A percentile compares a stretch with the other conserved stretches of the same genome.
Evolutionary conservation across 495 filamentous ascomycete species (phyloP).

Genomic region (Penicillium antarcticum): DNA sequence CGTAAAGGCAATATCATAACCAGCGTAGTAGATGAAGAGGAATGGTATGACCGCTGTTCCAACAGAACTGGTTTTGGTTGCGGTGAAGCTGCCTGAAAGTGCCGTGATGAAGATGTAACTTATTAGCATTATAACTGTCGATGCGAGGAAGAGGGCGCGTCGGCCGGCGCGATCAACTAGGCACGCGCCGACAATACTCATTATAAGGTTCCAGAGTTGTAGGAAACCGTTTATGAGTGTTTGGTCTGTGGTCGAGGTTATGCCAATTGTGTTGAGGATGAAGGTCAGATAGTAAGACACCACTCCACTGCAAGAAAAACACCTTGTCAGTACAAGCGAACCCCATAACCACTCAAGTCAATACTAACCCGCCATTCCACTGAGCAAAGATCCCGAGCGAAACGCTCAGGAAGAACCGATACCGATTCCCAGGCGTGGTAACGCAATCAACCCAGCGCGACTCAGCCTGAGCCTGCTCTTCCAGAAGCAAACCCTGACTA

Average conservation of each 20-base stretch:
- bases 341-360: no score
- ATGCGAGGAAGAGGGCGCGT: conserved; percentile 47
- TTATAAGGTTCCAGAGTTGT: conserved; percentile 9
- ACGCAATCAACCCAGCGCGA: conserved; percentile 4
- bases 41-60: conserved; percentile 54
- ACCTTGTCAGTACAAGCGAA: background rate
- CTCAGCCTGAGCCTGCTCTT: background rate
- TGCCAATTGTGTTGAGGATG: conserved; percentile 53
- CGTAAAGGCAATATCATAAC: conserved; percentile 55
- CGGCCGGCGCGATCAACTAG: conserved; percentile 53
- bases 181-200: conserved; percentile 40
- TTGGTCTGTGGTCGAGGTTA: conserved; percentile 41
- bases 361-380: conserved; percentile 8
- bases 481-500: background rate
- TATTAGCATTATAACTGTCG: conserved; percentile 51
- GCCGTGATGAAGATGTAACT: conserved; percentile 53
- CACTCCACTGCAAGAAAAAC: conserved; percentile 22
- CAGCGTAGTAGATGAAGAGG: conserved; percentile 52
- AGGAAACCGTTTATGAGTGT: conserved; percentile 21
- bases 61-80: conserved; percentile 30
- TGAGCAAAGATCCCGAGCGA: conserved; percentile 10
- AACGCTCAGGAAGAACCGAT: conserved; percentile 7
- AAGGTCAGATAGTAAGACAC: conserved; percentile 55
- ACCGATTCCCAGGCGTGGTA: conserved; percentile 6
- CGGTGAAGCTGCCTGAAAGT: conserved; percentile 47